phyloP scores from a whole-genome alignment of 305 asterid genomes.

The Solanum hybrid region DNA sequence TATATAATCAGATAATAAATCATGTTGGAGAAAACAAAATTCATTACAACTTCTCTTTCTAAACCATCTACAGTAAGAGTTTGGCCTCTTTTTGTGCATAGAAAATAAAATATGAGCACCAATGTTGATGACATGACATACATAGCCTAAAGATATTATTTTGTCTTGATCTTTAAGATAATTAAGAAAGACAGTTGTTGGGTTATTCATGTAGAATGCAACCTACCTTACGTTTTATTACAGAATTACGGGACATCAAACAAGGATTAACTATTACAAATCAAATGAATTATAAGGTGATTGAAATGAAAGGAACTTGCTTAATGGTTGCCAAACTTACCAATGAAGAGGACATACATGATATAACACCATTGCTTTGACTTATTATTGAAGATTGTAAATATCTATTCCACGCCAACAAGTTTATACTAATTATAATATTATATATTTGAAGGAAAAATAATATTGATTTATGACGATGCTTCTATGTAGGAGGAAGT shows the following conservation, averaged over 20 bases:
- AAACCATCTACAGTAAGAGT: background rate
- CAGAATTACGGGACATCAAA: background rate
- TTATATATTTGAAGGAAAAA: background rate
- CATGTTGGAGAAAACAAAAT: background rate
- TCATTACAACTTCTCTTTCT: no score
- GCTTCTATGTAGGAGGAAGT: background rate
- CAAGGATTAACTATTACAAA: background rate
- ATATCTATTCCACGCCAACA: background rate
- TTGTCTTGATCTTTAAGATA: background rate
- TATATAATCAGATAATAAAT: no score
- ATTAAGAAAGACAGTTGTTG: no score
- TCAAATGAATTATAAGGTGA: background rate
- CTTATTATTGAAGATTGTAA: background rate
- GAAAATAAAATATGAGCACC: background rate
- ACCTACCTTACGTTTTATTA: no score
- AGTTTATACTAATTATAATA: no score
- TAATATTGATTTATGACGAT: no score
- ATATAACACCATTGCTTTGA: background rate
- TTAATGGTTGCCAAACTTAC: background rate
- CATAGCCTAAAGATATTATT: background rate
- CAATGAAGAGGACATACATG: background rate
- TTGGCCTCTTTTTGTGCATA: background rate
- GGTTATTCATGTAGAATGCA: background rate
- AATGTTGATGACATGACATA: background rate
- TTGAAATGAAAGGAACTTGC: background rate